phyloP scores from a whole-genome alignment of 176 grass and related monocot species.

The Echinochloa phyllopogon region DNA sequence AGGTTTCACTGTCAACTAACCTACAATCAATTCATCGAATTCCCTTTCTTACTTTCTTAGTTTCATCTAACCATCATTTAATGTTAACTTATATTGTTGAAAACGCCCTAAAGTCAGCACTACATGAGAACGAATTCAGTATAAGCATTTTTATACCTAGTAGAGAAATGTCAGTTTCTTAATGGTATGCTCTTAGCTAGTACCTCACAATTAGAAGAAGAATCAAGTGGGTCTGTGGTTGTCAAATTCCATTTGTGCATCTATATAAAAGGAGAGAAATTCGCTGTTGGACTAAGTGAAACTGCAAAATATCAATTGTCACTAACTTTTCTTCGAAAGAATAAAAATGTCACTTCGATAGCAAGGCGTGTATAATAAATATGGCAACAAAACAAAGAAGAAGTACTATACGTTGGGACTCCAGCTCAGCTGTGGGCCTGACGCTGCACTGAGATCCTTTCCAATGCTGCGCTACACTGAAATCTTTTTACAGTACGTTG shows the following conservation, averaged over 20 bases:
- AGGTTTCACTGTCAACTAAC: no score
- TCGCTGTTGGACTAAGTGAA: not conserved
- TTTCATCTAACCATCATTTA: no score
- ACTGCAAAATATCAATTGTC: not conserved
- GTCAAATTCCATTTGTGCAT: slow-evolving; percentile 5
- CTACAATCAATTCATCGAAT: no score
- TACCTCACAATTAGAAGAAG: not conserved
- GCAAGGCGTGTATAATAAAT: not conserved
- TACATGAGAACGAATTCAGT: not conserved
- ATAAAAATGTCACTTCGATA: not conserved
- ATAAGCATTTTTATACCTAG: not conserved
- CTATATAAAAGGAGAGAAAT: not conserved
- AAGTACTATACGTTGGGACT: slow-evolving; percentile 14
- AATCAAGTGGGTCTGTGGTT: slow-evolving; percentile 18
- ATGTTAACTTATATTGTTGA: no score
- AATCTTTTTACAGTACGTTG: slow-evolving; percentile 31
- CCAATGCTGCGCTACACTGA: slow-evolving; percentile 15
- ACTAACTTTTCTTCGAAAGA: not conserved
- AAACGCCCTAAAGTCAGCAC: no score
- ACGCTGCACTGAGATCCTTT: slow-evolving; percentile 27
- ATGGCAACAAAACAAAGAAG: not conserved
- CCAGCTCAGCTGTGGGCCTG: slow-evolving; percentile 32
- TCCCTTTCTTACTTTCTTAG: no score
- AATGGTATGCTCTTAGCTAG: not conserved
- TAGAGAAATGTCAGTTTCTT: not conserved